Evolutionary conservation across 805 yeast genomes (phyloP), one percentile per base, ranked within the genome.

Genomic region (Blastobotrys americana): DNA sequence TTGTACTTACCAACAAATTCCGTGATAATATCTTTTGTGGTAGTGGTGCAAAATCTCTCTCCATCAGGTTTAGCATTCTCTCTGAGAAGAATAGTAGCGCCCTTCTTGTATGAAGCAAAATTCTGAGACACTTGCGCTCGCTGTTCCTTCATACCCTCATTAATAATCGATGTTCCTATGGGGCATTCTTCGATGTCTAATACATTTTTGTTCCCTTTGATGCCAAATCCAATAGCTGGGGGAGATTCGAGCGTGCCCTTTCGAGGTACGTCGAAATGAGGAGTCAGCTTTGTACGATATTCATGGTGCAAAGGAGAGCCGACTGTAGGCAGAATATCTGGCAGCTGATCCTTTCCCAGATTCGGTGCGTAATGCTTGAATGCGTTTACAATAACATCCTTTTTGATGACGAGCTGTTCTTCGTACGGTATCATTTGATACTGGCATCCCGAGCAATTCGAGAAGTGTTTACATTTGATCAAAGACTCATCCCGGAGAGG

Each of bases 391-490:
- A 93, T 83, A 2, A 94, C 88, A 21, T 77, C 67, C 49, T 77
- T 73, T 61, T 93, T 93, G 58, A 84, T 72, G 42, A 64, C 66
- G 43, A 93, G 69, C 65, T 90, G 97, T 35, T 79, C 71, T 1
- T 72, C 72, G 60, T 93, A 93, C 2, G 75, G 70, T 27, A 88
- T 67, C 61, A 78, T 78, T 61, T 93, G 97, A 60, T 80, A 87
- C 66, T 93, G 97, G 63, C 97, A 89, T 2, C 97, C 97, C 1
- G 95, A 85, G 62, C 97, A 89, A 51, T 78, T 77, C 10, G 95
- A 95, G 66, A 90, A 93, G 66, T 93, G 93, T 51, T 76, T 72
- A 66, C 96, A 87, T 52, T 74, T 74, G 45, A 82, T 77, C 42
- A 84, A 70, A 4, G 68, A 59, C 54, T 84, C 81, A 48, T 85